These are phyloP conservation scores for Tinospora cordifolia DNA, from an alignment of 164 flowering plant species.

Conservation along the genomic window DNA sequence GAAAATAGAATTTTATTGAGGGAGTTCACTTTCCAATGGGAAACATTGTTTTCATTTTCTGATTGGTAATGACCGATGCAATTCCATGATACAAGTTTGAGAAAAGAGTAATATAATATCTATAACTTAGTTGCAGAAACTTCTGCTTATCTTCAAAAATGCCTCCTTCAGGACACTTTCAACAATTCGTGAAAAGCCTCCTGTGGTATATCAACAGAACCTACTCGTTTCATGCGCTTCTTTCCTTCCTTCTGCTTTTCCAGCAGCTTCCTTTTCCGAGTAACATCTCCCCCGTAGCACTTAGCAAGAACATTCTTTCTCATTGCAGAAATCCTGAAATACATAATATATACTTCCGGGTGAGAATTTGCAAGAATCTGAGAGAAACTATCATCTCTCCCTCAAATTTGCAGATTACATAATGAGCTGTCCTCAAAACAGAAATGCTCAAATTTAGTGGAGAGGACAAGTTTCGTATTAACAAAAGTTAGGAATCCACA, in stretches of 20 bases:
- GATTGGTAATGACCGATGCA: background rate
- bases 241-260: constrained; percentile 99
- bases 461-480: too few relatives aligned
- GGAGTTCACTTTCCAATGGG: background rate
- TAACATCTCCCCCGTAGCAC: constrained; percentile 95
- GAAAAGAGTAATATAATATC: background rate
- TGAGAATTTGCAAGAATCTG: too few relatives aligned
- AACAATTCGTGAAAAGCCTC: constrained; percentile 87
- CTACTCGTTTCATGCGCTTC: constrained; percentile 97
- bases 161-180: constrained; percentile 50
- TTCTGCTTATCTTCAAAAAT: background rate
- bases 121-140: constrained; percentile 4
- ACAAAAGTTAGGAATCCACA: too few relatives aligned
- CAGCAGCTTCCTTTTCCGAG: constrained; percentile 79
- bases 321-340: constrained; percentile 73
- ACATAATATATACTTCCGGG: background rate
- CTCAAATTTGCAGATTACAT: too few relatives aligned
- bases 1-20: background rate
- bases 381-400: too few relatives aligned
- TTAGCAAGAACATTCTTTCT: constrained; percentile 98
- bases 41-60: background rate
- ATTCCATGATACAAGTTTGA: background rate
- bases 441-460: too few relatives aligned
- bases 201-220: constrained; percentile 94
- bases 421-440: too few relatives aligned